Evolutionary conservation across 768 basidiomycete genomes (phyloP), one percentile per base, ranked within the genome.

Genomic region (Plicaturopsis crispa): DNA sequence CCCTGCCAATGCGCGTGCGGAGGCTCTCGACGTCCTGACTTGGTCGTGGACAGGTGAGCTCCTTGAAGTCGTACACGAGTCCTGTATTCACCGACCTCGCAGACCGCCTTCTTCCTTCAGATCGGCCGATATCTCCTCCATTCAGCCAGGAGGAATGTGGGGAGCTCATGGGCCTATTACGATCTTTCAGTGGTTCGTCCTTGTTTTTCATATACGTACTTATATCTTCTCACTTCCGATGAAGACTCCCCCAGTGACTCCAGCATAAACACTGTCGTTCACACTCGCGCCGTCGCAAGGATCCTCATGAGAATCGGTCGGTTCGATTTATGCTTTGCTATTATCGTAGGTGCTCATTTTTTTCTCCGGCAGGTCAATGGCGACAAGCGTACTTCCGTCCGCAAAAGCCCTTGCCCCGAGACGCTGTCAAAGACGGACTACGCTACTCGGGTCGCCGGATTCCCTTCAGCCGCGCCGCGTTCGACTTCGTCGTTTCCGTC

Each of bases 91-190:
- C 10, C 35, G 8, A 38, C 40, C 6, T 13, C 19, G 6, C 39
- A 81, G 86, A 88, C 50, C 81, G 78, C 32, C 58, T 88, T 8
- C 67, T 88, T 6, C 78, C 81, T 1, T 69, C 78, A 11, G 63
- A 76, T 8, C 66, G 66, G 28, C 63, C 70, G 1, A 56, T 72
- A 12, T 69, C 76, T 2, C 71, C 84, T 1, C 84, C 86, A 0
- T 89, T 90, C 55, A 69, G 67, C 5, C 80, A 80, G 41, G 78
- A 77, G 12, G 87, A 90, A 54, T 89, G 84, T 48, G 76, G 81
- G 36, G 83, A 87, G 45, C 66, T 90, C 30, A 73, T 78, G 53
- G 65, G 59, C 12, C 59, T 89, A 11, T 65, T 90, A 30, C 58
- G 64, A 19, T 69, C 68, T 5, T 63, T 68, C 39, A 51, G 60